phyloP scores from a whole-genome alignment of 106 monocot species.

The Acanthochlamys bracteata region DNA sequence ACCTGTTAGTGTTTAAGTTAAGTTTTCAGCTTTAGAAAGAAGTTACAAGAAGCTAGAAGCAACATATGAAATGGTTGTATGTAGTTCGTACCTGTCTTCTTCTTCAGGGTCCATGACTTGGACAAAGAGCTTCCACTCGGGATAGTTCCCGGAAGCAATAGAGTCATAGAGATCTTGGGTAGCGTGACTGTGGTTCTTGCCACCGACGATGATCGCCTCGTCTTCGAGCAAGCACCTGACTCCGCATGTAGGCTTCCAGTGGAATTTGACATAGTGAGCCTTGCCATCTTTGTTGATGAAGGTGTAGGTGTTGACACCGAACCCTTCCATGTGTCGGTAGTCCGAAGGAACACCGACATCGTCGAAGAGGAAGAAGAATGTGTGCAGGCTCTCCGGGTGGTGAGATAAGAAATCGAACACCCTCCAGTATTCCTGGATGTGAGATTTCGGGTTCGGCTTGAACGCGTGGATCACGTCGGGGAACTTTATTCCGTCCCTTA shows the following conservation, averaged over 20 bases:
- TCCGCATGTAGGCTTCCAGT: constrained; percentile 83
- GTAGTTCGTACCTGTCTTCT: constrained; percentile 16
- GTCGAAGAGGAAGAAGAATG: constrained; percentile 94
- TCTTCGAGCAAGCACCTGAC: constrained; percentile 55
- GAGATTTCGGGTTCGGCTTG: constrained; percentile 78
- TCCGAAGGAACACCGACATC: constrained; percentile 71
- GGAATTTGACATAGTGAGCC: constrained; percentile 67
- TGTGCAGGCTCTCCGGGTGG: constrained; percentile 78
- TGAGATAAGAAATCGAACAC: constrained; percentile 80
- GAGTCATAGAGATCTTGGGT: constrained; percentile 89
- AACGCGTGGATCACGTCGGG: constrained; percentile 89
- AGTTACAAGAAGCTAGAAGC: no score
- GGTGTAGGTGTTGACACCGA: constrained; percentile 87
- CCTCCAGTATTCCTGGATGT: constrained; percentile 88
- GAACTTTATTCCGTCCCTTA: constrained; percentile 80
- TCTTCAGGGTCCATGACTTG: constrained; percentile 66
- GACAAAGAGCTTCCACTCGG: constrained; percentile 82
- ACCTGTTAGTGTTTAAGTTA: constrained; percentile 19
- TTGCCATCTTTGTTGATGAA: constrained; percentile 62
- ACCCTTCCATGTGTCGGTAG: constrained; percentile 90
- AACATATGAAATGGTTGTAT: no score
- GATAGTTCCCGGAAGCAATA: constrained; percentile 68
- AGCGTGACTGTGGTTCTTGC: constrained; percentile 77
- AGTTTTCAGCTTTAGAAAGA: no score
- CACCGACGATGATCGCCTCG: constrained; percentile 49